These are phyloP conservation scores for Glycine latifolia DNA, from an alignment of 306 rosid genomes.

Conservation along the genomic window DNA sequence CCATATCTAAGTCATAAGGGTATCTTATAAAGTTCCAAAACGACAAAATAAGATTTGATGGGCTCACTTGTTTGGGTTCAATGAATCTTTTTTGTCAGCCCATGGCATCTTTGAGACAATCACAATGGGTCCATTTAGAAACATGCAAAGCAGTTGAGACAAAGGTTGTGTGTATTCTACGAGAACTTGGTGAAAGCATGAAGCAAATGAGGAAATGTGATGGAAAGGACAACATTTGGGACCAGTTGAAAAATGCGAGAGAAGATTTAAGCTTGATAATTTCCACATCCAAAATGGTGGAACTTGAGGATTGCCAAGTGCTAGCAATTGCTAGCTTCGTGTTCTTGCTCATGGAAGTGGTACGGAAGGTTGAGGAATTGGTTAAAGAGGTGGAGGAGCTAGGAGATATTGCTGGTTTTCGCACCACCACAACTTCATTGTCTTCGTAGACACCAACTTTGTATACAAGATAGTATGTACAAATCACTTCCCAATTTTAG, in stretches of 20 bases:
- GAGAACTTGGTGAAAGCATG: conserved; percentile 78
- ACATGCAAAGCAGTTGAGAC: conserved; percentile 63
- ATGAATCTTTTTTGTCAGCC: conserved; percentile 45
- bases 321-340: conserved; percentile 63
- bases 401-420: conserved; percentile 64
- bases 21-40: neutral
- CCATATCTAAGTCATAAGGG: no score
- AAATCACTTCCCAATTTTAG: conserved; percentile 32
- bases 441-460: neutral
- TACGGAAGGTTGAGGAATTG: conserved; percentile 69
- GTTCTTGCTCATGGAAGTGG: conserved; percentile 60
- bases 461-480: neutral
- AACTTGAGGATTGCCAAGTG: conserved; percentile 52
- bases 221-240: conserved; percentile 42
- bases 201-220: conserved; percentile 65
- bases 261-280: conserved; percentile 54
- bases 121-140: conserved; percentile 46
- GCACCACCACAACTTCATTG: neutral
- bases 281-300: conserved; percentile 45
- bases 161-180: conserved; percentile 52
- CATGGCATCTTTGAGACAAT: conserved; percentile 45
- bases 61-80: conserved; percentile 12
- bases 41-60: neutral
- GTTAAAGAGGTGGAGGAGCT: conserved; percentile 71
- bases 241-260: conserved; percentile 61